Base-by-base conservation (phyloP, 2,329 filamentous ascomycete species). In the Aschersonia sp. region DNA sequence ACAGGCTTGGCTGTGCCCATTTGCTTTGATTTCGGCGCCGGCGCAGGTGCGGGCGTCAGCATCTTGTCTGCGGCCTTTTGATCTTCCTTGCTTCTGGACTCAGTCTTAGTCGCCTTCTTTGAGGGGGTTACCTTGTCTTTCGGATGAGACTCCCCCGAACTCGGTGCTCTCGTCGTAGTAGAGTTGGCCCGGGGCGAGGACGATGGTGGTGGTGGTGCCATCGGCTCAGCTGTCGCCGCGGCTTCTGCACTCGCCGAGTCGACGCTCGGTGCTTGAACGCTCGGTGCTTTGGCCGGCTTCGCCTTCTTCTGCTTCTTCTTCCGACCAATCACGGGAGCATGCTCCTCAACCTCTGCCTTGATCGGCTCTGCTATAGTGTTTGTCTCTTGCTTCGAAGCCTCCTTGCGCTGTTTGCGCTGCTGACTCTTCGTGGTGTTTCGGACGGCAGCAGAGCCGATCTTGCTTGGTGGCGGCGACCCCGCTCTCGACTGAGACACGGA, bases 241-340 rank as follows among this genome's bases (percentile, higher is more conserved):
- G 22, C 6, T 22, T 47, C 37, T 6, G 39, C 9, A 30, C 37
- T 8, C 7, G 42, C 22, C 10, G 45, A 14, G 30, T 31, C 30
- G 5, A 37, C 47, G 22, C 50, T 41, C 12, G 47, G 48, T 35
- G 55, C 7, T 12, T 52, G 10, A 10, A 54, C 46, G 4, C 47
- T 41, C 14, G 54, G 9, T 10, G 55, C 47, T 42, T 62, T 62
- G 6, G 47, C 35, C 11, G 62, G 62, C 56, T 77, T 81, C 55
- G 83, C 79, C 65, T 87, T 90, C 70, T 85, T 88, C 60, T 85
- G 78, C 66, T 90, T 92, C 71, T 87, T 90, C 70, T 88, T 88
- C 46, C 86, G 77, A 35, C 84, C 84, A 45, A 87, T 62, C 41
- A 94, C 83, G 0, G 87, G 86, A 6, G 79, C 86, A 53, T 77